Base-by-base conservation (phyloP, 371 early-diverging fungal species). In the Sporodiniella umbellata region DNA sequence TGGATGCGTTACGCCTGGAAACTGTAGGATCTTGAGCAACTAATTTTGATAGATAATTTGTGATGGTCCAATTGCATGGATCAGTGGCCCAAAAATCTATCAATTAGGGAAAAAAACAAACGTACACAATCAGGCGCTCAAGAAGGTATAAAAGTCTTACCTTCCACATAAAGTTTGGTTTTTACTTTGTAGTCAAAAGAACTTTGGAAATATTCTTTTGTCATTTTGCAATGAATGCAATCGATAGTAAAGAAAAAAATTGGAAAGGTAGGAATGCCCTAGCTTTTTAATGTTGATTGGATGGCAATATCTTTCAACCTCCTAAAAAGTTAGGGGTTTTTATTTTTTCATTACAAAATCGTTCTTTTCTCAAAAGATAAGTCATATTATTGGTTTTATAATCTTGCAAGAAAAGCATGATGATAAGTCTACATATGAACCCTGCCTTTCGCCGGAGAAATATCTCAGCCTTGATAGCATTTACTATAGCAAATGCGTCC, bases 361-460 rank as follows among this genome's bases (percentile, higher is more conserved):
- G 5, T 30, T 47, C 40, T 42, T 42, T 31, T 40, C 42, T 33
- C 19, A 44, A 56, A 49, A 56, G 44, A 56, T 56, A 42, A 45
- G 45, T 56, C 38, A 56, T 45, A 12, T 50, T 24, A 50, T 49
- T 45, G 22, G 33, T 49, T 56, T 49, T 56, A 56, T 50, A 50
- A 56, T 46, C 19, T 56, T 28, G 57, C 51, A 56, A 50, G 57
- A 47, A 56, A 46, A 56, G 47, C 57, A 51, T 56, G 57, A 56
- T 51, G 57, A 40, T 33, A 51, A 56, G 30, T 51, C 21, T 47
- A 44, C 51, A 57, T 35, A 57, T 57, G 58, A 57, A 52, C 58
- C 58, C 58, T 57, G 51, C 51, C 51, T 47, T 57, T 26, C 45
- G 57, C 52, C 51, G 57, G 51, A 57, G 57, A 57, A 57, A 57